phyloP scores from a whole-genome alignment of 2,329 filamentous ascomycete species.

The Colletotrichum noveboracense region DNA sequence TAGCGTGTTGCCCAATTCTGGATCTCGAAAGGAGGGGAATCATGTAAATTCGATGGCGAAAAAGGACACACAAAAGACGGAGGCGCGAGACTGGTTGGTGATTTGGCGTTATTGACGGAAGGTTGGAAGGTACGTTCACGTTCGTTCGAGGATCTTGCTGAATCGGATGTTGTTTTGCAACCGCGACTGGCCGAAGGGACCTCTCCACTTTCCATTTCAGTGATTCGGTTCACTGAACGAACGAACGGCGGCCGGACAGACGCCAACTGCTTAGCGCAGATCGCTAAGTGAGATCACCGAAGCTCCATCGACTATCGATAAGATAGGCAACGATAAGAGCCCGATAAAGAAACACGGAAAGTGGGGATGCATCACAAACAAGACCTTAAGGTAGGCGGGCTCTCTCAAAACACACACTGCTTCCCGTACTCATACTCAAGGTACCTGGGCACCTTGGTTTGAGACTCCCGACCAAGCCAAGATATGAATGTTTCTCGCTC shows the following conservation, averaged over 20 bases:
- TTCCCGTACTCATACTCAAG: neutral
- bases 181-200: conserved; percentile 11
- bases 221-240: neutral
- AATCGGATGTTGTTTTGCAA: conserved; percentile 22
- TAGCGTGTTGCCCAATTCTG: neutral
- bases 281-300: neutral
- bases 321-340: neutral
- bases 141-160: neutral
- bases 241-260: neutral
- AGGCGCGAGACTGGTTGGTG: neutral
- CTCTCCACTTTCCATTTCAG: neutral
- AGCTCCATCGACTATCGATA: neutral
- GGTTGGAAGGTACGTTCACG: neutral
- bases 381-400: neutral
- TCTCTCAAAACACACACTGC: neutral
- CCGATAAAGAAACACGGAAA: neutral
- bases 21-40: neutral
- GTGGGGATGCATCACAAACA: neutral
- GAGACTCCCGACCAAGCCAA: neutral
- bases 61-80: neutral
- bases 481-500: neutral
- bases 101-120: neutral
- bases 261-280: neutral
- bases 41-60: neutral
- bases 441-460: neutral